A percentile compares a stretch with the other conserved stretches of the same genome.
phyloP scores from a whole-genome alignment of 2,329 filamentous ascomycete species.

The Trichoderma lentiforme region DNA sequence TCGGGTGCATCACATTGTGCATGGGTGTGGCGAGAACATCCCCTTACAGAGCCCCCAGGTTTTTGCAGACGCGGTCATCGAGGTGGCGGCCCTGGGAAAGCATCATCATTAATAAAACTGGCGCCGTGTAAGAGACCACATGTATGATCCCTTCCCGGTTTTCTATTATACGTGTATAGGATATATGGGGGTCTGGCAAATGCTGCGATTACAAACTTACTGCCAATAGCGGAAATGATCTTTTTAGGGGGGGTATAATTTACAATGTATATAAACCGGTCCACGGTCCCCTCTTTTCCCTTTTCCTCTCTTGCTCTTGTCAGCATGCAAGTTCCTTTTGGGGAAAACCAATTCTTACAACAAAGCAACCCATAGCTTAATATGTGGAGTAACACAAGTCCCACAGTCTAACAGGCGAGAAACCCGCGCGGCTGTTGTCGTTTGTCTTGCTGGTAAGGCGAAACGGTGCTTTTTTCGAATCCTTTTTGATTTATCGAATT shows the following conservation, averaged over 20 bases:
- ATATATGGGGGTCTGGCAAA: not conserved
- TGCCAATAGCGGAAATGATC: not conserved
- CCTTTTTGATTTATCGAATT: not conserved
- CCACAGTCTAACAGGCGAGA: not conserved
- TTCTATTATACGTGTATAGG: not conserved
- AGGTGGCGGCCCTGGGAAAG: not conserved
- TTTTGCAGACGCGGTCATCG: slow-evolving; percentile 18
- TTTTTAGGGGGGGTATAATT: not conserved
- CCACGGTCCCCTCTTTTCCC: not conserved
- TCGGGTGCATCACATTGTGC: slow-evolving; percentile 19
- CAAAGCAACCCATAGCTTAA: not conserved
- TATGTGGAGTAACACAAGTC: not conserved
- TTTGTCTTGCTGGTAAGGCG: not conserved
- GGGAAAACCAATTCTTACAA: not conserved
- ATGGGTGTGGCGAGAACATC: slow-evolving; percentile 17
- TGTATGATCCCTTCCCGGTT: not conserved
- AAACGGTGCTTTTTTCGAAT: not conserved
- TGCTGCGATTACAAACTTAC: not conserved
- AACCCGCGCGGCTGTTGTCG: not conserved
- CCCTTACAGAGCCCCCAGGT: slow-evolving; percentile 19
- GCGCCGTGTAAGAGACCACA: not conserved
- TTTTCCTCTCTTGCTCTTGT: not conserved
- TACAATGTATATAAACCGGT: not conserved
- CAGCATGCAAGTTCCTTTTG: not conserved
- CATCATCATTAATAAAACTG: not conserved